Evolutionary conservation across 495 filamentous ascomycete species (phyloP).

Genomic region (Parmelia sp.): DNA sequence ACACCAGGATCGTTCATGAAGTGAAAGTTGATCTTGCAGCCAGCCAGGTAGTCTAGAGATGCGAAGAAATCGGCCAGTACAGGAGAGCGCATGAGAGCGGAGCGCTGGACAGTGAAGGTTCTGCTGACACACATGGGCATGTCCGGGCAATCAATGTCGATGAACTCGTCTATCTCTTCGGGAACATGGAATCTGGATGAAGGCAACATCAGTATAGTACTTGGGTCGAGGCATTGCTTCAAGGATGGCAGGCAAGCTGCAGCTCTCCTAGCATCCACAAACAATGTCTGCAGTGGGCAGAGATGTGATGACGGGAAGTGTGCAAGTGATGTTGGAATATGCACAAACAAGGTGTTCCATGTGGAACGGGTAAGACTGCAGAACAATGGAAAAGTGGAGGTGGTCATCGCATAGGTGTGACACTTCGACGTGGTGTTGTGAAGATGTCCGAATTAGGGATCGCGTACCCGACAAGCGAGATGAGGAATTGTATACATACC

Average conservation of each 20-base stretch:
- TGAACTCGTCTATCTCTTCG: constrained; percentile 17
- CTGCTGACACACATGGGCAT: background rate
- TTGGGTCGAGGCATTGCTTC: background rate
- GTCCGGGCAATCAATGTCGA: constrained; percentile 22
- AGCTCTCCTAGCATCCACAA: background rate
- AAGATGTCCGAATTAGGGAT: constrained; percentile 3
- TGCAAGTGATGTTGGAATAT: background rate
- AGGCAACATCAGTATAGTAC: background rate
- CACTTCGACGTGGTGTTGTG: background rate
- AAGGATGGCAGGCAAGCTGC: background rate
- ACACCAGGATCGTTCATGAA: constrained; percentile 19
- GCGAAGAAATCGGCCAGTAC: constrained; percentile 23
- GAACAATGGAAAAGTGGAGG: background rate
- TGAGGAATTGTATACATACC: constrained; percentile 7
- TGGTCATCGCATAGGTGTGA: background rate
- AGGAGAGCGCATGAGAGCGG: constrained; percentile 22
- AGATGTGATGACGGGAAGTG: background rate
- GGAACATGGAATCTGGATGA: background rate
- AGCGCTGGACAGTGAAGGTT: constrained; percentile 17
- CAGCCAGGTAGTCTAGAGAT: constrained; percentile 19
- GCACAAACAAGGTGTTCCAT: background rate
- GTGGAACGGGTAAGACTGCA: constrained; percentile 3
- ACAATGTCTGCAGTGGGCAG: background rate
- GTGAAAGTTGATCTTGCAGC: constrained; percentile 20
- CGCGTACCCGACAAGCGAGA: background rate